phyloP scores from a whole-genome alignment of 306 rosid genomes.

The Phaseolus lunatus region DNA sequence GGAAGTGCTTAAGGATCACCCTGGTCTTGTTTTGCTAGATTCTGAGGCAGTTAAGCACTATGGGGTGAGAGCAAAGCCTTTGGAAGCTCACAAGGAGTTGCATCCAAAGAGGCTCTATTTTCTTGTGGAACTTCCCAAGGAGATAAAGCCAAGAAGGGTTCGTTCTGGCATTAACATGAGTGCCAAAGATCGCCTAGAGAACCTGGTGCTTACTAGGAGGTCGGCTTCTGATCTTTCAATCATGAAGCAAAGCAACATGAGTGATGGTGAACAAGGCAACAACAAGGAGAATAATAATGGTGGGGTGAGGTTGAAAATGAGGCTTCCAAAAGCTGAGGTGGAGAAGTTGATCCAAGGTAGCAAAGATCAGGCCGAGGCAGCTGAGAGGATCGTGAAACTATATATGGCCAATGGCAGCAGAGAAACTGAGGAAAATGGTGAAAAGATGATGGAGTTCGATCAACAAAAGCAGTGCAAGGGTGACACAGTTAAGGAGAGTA shows the following conservation, averaged over 20 bases:
- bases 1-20: slow-evolving; percentile 70
- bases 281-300: slow-evolving; percentile 38
- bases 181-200: slow-evolving; percentile 89
- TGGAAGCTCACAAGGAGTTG: slow-evolving; percentile 62
- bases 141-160: slow-evolving; percentile 70
- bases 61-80: slow-evolving; percentile 78
- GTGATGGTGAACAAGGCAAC: background rate
- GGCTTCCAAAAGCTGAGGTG: slow-evolving; percentile 78
- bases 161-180: slow-evolving; percentile 87
- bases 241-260: slow-evolving; percentile 56
- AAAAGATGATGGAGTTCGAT: background rate
- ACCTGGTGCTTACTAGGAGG: slow-evolving; percentile 72
- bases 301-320: slow-evolving; percentile 67
- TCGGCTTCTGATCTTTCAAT: slow-evolving; percentile 80
- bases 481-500: slow-evolving; percentile 36
- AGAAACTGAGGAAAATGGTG: slow-evolving; percentile 26
- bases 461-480: slow-evolving; percentile 46
- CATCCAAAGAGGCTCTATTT: slow-evolving; percentile 75
- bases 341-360: slow-evolving; percentile 78
- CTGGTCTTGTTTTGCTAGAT: slow-evolving; percentile 76
- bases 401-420: slow-evolving; percentile 51
- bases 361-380: slow-evolving; percentile 72
- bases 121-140: slow-evolving; percentile 77
- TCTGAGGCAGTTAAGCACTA: slow-evolving; percentile 88
- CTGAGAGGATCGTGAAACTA: slow-evolving; percentile 69